Evolutionary conservation across 306 rosid species (phyloP), one percentile per base, ranked within the genome.

Genomic region (Trifolium dubium): DNA sequence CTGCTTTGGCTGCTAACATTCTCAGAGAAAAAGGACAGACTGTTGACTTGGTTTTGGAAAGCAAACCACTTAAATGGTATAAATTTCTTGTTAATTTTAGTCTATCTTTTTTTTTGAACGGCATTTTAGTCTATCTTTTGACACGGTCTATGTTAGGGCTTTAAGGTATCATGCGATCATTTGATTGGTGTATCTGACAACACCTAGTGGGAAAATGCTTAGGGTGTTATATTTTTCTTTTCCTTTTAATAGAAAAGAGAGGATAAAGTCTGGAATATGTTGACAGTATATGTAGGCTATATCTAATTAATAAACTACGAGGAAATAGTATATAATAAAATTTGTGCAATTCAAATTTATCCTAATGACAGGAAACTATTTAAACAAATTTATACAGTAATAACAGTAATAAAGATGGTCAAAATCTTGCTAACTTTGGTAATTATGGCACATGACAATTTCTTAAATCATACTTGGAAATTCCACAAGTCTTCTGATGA

Each of bases 51-150:
- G 98, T 91, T 54, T 85, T 94, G 86, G 96, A 91, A 86, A 91
- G 84, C 80, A 94, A 94, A 86, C 95, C 92, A 5, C 97, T 94
- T 41, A 89, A 94, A 85, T 94, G 97, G 98, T 94, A 85, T 67
- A 41, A 40, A 10, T 32, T 55, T 71, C 11, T 3, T 59, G 18
- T 68, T 10, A 30, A 10, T 31, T 74, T 62, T 15, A 10, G 34
- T 75, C 41, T 55, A 5, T 29, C 23, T 23, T 23, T 23, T 23
- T 23, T 23, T 23, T 23, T 23, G 23, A 23, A 23, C 23, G 23
- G 23, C 23, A 23, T 67, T 23, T 46, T 14, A 5, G 59, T 67
- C 59, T 47, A n/a, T 70, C 19, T 35, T 34, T 51, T 32, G 49
- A 34, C 63, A 50, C 29, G 13, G 63, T 69, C 31, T 11, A 31